phyloP scores from a whole-genome alignment of 768 basidiomycete genomes.

The Boletus vinaceobasis region DNA sequence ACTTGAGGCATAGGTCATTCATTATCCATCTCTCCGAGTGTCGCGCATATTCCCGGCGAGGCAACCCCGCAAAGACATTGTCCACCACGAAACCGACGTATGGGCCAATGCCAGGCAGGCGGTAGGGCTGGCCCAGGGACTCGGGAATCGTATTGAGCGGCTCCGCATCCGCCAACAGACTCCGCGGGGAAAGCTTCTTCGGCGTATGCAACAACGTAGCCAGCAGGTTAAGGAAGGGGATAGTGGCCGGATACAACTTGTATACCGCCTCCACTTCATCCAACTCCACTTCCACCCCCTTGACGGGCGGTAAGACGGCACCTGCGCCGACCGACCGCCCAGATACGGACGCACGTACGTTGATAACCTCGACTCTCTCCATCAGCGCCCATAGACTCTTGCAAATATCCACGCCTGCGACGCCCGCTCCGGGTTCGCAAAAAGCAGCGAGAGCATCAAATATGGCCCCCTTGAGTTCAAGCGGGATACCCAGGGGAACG shows the following conservation, averaged over 20 bases:
- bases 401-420: constrained; percentile 73
- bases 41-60: constrained; percentile 68
- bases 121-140: constrained; percentile 72
- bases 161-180: constrained; percentile 55
- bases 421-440: constrained; percentile 75
- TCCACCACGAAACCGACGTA: constrained; percentile 87
- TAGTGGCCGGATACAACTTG: constrained; percentile 81
- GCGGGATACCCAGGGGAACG: constrained; percentile 74
- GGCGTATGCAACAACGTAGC: constrained; percentile 80
- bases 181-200: constrained; percentile 62
- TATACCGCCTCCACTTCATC: constrained; percentile 82
- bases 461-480: constrained; percentile 86
- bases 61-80: constrained; percentile 78
- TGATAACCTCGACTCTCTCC: constrained; percentile 82
- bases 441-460: constrained; percentile 82
- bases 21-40: constrained; percentile 82
- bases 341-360: constrained; percentile 51
- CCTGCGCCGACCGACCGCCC: constrained; percentile 26
- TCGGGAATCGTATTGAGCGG: constrained; percentile 77
- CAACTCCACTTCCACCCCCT: constrained; percentile 82
- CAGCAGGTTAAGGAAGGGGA: constrained; percentile 82
- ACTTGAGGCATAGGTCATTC: constrained; percentile 80
- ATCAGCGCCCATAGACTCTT: constrained; percentile 79
- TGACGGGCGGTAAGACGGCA: constrained; percentile 47
- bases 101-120: constrained; percentile 75